Conservation (phyloP, 2,329 filamentous ascomycete genomes). For the Colletotrichum tofieldiae region DNA sequence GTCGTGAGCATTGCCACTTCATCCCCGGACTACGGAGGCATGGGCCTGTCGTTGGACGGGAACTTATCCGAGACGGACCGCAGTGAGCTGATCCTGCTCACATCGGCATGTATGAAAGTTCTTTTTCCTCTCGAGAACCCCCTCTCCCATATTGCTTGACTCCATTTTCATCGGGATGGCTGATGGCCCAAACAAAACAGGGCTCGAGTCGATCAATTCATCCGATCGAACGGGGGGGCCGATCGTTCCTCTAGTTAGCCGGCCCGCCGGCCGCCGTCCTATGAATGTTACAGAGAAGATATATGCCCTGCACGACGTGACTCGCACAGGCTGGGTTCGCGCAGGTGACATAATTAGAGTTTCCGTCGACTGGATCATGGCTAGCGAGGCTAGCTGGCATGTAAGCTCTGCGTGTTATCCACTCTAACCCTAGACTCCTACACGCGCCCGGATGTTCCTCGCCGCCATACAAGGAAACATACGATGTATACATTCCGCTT, state of each 20-base stretch:
- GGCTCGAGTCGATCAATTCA: slow-evolving; percentile 32
- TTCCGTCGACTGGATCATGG: slow-evolving; percentile 63
- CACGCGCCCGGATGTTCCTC: neutral
- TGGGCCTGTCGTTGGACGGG: no score
- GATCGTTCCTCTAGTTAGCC: slow-evolving; percentile 22
- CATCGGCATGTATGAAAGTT: no score
- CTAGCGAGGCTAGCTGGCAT: slow-evolving; percentile 60
- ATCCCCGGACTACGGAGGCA: no score
- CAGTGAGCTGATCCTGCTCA: no score
- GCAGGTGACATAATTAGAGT: slow-evolving; percentile 59
- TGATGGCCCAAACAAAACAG: neutral
- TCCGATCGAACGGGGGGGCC: slow-evolving; percentile 18
- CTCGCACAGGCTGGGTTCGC: slow-evolving; percentile 51
- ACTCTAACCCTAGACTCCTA: no score
- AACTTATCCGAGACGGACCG: no score
- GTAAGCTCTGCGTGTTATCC: slow-evolving; percentile 49
- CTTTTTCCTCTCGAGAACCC: no score
- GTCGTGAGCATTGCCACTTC: no score
- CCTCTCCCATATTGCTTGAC: no score
- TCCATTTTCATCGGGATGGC: no score
- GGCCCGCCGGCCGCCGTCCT: slow-evolving; percentile 28
- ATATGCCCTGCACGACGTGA: slow-evolving; percentile 58
- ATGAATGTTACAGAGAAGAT: slow-evolving; percentile 64
- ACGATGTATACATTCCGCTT: no score
- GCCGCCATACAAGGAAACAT: neutral